Evolutionary conservation across 176 grass and related monocot genomes (phyloP), one percentile per base, ranked within the genome.

Genomic region (Oryza punctata): DNA sequence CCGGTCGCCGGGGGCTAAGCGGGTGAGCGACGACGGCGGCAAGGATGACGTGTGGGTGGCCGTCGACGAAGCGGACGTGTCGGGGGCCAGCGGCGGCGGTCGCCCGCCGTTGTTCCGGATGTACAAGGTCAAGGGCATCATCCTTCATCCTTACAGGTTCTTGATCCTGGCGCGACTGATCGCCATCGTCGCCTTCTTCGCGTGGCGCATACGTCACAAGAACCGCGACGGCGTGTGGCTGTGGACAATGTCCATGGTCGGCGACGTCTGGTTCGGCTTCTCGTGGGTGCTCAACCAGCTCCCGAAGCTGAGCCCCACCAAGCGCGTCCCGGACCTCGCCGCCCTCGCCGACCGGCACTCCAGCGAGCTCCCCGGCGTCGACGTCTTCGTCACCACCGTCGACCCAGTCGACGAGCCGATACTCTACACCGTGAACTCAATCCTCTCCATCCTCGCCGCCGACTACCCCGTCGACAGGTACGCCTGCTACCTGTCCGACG

Each of bases 401-500:
- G 88, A 90, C 45, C 88, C 88, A 0, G 72, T 82, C 5, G 83
- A 90, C 15, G 88, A 90, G n/a, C 88, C 83, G 24, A 67, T 86
- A 16, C 1, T 90, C 4, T 86, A 78, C 88, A 90, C 83, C 3
- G 88, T 86, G 6, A 90, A 90, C 79, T 60, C 88, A 33, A 49
- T 90, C 6, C 88, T 86, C 66, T 90, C 88, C 19, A 90, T 90
- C 78, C 78, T 90, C 38, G 88, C 88, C 72, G 46, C 83, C 13
- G 88, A 90, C 78, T 90, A 90, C 83, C 88, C 88, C 0, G 73
- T 82, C 5, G 88, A 86, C 2, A 90, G 28, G 73, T 38, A 77
- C 9, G 88, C 88, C 10, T 90, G 83, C 46, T 90, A 90, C 83
- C 78, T 90, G n/a, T 90, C 88, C 0, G 83, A 90, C 37, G 88